Percentiles rank a stretch among this genome's conserved stretches.
phyloP scores from a whole-genome alignment of 75 land plant genomes.

The Sequoia sempervirens region DNA sequence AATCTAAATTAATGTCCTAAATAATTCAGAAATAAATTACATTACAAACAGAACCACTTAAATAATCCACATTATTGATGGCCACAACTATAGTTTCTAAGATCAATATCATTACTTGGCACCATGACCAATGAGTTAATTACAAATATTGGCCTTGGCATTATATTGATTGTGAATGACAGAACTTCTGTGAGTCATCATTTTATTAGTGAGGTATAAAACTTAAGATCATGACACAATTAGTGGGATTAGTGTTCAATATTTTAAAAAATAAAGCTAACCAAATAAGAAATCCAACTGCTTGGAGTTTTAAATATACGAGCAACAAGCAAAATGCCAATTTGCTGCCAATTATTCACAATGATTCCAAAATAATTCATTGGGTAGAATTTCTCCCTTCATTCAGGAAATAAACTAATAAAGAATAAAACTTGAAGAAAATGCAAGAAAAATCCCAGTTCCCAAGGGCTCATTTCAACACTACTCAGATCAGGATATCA shows the following conservation, averaged over 20 bases:
- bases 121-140: neutral
- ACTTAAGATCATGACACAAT: neutral
- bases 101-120: neutral
- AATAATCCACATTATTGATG: neutral
- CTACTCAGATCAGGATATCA: neutral
- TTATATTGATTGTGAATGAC: neutral
- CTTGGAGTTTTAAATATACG: neutral
- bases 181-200: neutral
- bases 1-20: neutral
- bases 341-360: neutral
- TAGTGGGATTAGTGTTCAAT: neutral
- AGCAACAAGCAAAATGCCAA: neutral
- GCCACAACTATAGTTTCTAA: neutral
- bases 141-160: neutral
- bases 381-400: neutral
- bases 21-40: neutral
- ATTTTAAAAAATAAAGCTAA: neutral
- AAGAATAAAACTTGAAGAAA: neutral
- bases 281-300: neutral
- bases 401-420: conserved; percentile 1
- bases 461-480: neutral
- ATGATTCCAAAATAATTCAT: neutral
- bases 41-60: neutral
- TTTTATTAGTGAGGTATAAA: neutral
- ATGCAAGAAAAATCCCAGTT: neutral